phyloP scores from a whole-genome alignment of 1,139 yeast genomes.

The Komagataea norvegica region DNA sequence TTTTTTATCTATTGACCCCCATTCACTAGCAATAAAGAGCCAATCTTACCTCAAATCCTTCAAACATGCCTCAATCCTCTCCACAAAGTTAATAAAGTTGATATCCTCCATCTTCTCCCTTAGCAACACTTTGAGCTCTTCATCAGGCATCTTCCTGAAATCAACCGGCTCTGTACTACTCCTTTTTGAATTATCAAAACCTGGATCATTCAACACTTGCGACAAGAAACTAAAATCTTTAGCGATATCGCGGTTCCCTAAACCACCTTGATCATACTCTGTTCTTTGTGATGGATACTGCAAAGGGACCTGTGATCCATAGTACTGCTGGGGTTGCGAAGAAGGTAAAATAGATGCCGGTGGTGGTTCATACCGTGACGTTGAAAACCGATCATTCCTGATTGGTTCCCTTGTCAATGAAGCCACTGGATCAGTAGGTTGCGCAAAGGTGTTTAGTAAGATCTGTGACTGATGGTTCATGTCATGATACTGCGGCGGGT shows the following conservation, averaged over 20 bases:
- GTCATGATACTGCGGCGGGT: background rate
- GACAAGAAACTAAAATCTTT: slow-evolving; percentile 12
- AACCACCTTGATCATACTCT: background rate
- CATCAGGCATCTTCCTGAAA: slow-evolving; percentile 15
- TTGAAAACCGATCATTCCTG: slow-evolving; percentile 1
- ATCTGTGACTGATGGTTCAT: slow-evolving; percentile 1
- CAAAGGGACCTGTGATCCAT: too few relatives aligned
- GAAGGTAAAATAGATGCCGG: too few relatives aligned
- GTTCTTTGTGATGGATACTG: background rate
- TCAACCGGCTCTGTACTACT: background rate
- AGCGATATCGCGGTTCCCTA: background rate
- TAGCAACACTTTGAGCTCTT: slow-evolving; percentile 15
- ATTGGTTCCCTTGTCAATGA: slow-evolving; percentile 2
- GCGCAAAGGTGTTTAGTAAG: slow-evolving; percentile 5
- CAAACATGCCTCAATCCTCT: slow-evolving; percentile 19
- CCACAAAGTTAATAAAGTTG: slow-evolving; percentile 23
- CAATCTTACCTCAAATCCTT: slow-evolving; percentile 11
- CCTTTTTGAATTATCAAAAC: too few relatives aligned
- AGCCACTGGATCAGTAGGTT: slow-evolving; percentile 3
- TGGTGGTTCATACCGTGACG: background rate
- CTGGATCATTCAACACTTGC: slow-evolving; percentile 15
- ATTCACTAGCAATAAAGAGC: background rate
- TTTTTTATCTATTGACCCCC: too few relatives aligned
- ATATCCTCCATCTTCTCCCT: slow-evolving; percentile 21
- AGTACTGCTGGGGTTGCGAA: too few relatives aligned